Conservation (phyloP, 345 rosid genomes). For the Cardamine resedifolia region DNA sequence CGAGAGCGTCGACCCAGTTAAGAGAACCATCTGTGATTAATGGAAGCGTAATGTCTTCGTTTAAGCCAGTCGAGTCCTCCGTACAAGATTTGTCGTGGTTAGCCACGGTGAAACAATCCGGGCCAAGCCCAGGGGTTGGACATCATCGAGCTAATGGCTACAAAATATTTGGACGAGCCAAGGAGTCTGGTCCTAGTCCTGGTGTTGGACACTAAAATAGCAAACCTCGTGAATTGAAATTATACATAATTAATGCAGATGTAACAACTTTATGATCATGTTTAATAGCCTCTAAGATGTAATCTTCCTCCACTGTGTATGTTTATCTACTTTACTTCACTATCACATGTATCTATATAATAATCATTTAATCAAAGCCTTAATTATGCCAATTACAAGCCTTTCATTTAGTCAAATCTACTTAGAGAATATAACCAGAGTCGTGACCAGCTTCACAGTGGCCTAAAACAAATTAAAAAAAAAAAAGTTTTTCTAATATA, state of each 20-base stretch:
- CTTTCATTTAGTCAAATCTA: too few species aligned
- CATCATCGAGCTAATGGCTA: slow-evolving; percentile 31
- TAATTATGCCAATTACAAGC: too few species aligned
- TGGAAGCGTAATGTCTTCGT: slow-evolving; percentile 28
- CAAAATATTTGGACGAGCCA: background rate
- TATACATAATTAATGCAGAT: background rate
- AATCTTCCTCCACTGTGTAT: background rate
- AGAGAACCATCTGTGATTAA: slow-evolving; percentile 16
- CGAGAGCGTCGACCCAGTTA: background rate
- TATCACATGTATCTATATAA: background rate
- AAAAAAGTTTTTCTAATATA: too few species aligned
- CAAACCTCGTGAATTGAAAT: background rate
- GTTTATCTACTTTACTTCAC: background rate
- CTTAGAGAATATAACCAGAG: too few species aligned
- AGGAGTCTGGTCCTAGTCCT: slow-evolving; percentile 21
- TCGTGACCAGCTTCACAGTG: too few species aligned
- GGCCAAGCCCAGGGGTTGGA: slow-evolving; percentile 36
- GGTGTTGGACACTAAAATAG: slow-evolving; percentile 25
- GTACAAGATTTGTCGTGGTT: slow-evolving; percentile 17
- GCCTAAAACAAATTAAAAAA: too few species aligned
- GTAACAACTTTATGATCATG: background rate
- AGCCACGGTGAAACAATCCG: slow-evolving; percentile 31
- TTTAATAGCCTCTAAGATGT: slow-evolving; percentile 5
- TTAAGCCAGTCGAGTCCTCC: slow-evolving; percentile 13
- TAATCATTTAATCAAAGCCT: background rate